These are phyloP conservation scores for Colletotrichum navitas DNA, from an alignment of 2,329 filamentous ascomycete species.

Conservation along the genomic window DNA sequence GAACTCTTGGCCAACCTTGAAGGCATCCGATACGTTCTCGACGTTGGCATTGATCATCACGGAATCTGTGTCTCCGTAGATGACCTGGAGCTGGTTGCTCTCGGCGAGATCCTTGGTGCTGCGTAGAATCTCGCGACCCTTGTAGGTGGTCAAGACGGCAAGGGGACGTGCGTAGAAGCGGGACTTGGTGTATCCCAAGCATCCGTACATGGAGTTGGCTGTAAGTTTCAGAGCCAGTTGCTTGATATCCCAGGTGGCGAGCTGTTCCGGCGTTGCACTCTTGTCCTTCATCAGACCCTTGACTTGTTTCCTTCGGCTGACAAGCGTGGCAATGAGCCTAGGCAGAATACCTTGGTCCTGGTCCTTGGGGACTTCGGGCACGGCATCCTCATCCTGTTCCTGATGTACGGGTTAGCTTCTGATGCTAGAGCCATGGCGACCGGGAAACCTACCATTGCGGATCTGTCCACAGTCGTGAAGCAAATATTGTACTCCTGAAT, in stretches of 20 bases:
- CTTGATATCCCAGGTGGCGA: constrained; percentile 98
- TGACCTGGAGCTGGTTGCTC: constrained; percentile 90
- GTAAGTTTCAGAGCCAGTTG: constrained; percentile 97
- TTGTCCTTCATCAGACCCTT: constrained; percentile 98
- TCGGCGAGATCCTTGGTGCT: constrained; percentile 97
- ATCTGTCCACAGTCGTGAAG: constrained; percentile 94
- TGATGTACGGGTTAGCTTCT: constrained; percentile 49
- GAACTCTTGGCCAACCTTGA: constrained; percentile 94
- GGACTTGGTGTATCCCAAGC: constrained; percentile 95
- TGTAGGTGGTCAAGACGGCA: constrained; percentile 95
- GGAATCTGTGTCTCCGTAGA: constrained; percentile 98
- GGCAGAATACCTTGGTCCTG: constrained; percentile 89
- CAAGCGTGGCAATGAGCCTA: constrained; percentile 90
- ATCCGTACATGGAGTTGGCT: constrained; percentile 99
- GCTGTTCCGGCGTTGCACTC: constrained; percentile 84
- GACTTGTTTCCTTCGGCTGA: constrained; percentile 88
- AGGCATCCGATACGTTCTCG: constrained; percentile 89
- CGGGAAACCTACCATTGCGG: constrained; percentile 69
- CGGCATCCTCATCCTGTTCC: constrained; percentile 82
- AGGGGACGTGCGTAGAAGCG: constrained; percentile 96
- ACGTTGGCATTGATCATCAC: constrained; percentile 99
- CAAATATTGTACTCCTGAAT: constrained; percentile 99
- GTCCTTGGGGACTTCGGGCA: constrained; percentile 86
- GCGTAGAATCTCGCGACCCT: constrained; percentile 95
- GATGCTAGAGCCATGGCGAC: not conserved